A percentile compares a stretch with the other conserved stretches of the same genome.
Evolutionary conservation across 2,329 filamentous ascomycete species (phyloP).

Genomic region (Escovopsis sp.): DNA sequence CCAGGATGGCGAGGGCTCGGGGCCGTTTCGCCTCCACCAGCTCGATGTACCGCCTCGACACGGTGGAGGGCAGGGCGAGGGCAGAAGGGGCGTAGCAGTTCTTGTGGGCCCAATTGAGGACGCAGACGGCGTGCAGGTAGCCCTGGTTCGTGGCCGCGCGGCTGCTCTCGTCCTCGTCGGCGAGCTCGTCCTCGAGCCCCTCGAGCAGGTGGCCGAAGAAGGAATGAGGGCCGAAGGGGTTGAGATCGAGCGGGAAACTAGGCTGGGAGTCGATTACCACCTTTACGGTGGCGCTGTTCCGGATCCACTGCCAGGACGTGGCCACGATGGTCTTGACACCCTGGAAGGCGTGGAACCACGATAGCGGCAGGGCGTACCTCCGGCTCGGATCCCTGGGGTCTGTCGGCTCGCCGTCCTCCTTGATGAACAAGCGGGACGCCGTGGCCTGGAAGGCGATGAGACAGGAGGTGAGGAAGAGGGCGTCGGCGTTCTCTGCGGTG

Average conservation of each 20-base stretch:
- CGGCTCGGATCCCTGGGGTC: constrained; percentile 21
- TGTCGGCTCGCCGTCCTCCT: constrained; percentile 32
- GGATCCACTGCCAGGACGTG: constrained; percentile 49
- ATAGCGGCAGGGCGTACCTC: constrained; percentile 42
- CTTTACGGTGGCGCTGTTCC: constrained; percentile 40
- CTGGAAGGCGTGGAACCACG: constrained; percentile 54
- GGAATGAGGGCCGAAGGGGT: constrained; percentile 31
- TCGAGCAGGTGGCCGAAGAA: constrained; percentile 49
- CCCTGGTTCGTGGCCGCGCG: constrained; percentile 29
- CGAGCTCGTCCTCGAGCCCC: constrained; percentile 41
- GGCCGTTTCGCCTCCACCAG: constrained; percentile 44
- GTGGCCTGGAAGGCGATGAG: constrained; percentile 54
- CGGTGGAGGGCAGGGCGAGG: constrained; percentile 49
- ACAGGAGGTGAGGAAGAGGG: constrained; percentile 46
- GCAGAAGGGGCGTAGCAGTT: constrained; percentile 43
- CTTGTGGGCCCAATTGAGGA: constrained; percentile 51
- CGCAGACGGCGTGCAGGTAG: constrained; percentile 50
- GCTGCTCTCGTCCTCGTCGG: constrained; percentile 17
- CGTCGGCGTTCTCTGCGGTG: constrained; percentile 43
- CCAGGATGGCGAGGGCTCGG: constrained; percentile 47
- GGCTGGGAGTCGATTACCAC: constrained; percentile 51
- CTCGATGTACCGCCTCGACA: constrained; percentile 46
- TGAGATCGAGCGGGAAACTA: constrained; percentile 44
- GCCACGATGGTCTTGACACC: constrained; percentile 52
- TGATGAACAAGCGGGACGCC: constrained; percentile 45